Evolutionary conservation across 768 basidiomycete genomes (phyloP), one percentile per base, ranked within the genome.

Genomic region (Collybia nuda): DNA sequence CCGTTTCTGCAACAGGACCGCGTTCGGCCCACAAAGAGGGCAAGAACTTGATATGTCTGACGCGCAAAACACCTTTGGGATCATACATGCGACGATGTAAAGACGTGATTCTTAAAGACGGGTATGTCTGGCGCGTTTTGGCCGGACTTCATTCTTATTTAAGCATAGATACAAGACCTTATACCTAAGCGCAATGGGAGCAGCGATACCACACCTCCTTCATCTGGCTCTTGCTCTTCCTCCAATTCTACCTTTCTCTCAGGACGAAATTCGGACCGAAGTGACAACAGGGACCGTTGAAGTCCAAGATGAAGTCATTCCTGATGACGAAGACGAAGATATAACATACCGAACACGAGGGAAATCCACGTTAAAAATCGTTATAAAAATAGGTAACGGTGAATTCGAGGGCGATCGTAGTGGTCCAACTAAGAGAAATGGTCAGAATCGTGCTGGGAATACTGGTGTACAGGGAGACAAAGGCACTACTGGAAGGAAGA

Each of bases 141-240:
- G 22, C 48, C 23, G 12, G 4, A 15, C 39, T 15, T 43, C 17
- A 40, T 8, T 26, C 48, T 38, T 39, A 37, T 39, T 46, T 26
- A 26, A 24, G 29, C 35, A 8, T 57, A 91, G 89, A 29, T 85
- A 89, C 61, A 86, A 86, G 55, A 83, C 80, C 4, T 66, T 95
- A 26, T 81, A 85, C 64, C 67, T 95, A 39, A 82, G 79, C 52
- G 93, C 90, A 5, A 87, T 94, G 84, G 93, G 91, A 21, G 93
- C 93, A 4, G 91, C 93, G 1, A 93, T 95, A 50, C 91, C 93
- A 2, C 85, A 85, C 58, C 80, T 92, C 19, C 68, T 88, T 23
- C 82, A 82, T 41, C 75, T 96, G 12, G 69, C 79, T 11, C 77
- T 85, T 5, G 85, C 90, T 18, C 73, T 94, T 23, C 88, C 90